phyloP scores from a whole-genome alignment of 306 rosid genomes.

The Casuarina cunninghamiana region DNA sequence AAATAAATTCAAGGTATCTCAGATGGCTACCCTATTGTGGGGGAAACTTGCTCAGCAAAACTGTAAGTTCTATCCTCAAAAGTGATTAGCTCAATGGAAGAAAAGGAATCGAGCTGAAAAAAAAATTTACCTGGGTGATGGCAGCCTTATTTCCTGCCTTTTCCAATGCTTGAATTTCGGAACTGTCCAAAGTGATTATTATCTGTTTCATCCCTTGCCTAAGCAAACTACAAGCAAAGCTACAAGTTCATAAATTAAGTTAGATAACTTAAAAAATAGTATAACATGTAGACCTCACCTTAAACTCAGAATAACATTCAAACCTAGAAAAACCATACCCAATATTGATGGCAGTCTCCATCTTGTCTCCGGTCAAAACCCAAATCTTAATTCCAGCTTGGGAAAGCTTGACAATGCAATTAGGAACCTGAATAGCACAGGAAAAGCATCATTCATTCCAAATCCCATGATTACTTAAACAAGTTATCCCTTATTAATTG shows the following conservation, averaged over 20 bases:
- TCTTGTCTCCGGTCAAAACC: conserved; percentile 99
- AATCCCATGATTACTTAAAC: conserved; percentile 13
- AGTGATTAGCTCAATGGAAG: conserved; percentile 11
- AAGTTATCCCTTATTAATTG: conserved; percentile 9
- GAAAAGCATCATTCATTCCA: conserved; percentile 30
- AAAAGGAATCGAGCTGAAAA: conserved; percentile 6
- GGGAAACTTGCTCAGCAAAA: conserved; percentile 15
- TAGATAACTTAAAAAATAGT: conserved; percentile 30
- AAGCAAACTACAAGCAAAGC: conserved; percentile 94
- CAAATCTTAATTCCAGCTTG: conserved; percentile 98
- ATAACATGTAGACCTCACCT: conserved; percentile 10
- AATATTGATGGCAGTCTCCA: conserved; percentile 98
- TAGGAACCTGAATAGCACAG: conserved; percentile 70
- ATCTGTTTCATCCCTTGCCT: conserved; percentile 97
- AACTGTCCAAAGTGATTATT: conserved; percentile 64
- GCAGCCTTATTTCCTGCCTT: conserved; percentile 73
- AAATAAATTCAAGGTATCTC: not conserved
- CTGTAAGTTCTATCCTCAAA: not conserved
- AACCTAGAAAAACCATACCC: conserved; percentile 58
- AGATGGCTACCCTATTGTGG: not conserved
- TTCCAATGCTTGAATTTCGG: conserved; percentile 72
- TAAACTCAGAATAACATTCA: conserved; percentile 8
- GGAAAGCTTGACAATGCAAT: conserved; percentile 94
- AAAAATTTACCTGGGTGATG: conserved; percentile 50
- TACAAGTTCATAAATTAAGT: conserved; percentile 46